Evolutionary conservation across 768 basidiomycete species (phyloP).

Genomic region (Trametes villosa): DNA sequence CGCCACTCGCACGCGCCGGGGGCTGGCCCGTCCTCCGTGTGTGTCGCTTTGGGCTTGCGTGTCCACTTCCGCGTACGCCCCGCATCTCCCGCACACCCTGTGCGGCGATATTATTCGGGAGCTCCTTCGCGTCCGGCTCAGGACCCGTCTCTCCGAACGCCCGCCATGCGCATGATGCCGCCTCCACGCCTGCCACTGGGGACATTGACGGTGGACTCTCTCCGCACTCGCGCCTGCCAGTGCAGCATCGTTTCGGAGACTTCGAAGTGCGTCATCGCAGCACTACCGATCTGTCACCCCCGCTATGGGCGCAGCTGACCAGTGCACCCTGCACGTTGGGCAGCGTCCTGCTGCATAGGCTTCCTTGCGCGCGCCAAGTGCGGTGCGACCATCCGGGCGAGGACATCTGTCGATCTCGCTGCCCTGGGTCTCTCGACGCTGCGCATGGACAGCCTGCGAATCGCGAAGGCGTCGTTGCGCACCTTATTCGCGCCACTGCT

Average conservation of each 20-base stretch:
- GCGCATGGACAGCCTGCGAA: no score
- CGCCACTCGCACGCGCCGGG: neutral
- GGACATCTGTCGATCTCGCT: no score
- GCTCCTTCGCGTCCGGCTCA: neutral
- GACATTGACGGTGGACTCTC: neutral
- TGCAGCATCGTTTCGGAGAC: neutral
- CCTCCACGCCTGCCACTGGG: neutral
- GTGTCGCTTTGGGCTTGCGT: slow-evolving; percentile 12
- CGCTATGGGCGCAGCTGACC: no score
- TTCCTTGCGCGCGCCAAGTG: no score
- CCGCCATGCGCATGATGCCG: neutral
- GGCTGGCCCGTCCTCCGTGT: slow-evolving; percentile 14
- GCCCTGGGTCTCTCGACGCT: no score
- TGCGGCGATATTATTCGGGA: neutral
- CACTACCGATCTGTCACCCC: neutral
- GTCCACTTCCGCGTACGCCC: neutral
- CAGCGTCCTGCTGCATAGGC: neutral
- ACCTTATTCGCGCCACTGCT: no score
- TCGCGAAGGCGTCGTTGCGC: no score
- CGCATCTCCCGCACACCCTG: neutral
- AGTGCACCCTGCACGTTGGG: no score
- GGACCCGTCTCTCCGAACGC: neutral
- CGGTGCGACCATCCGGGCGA: no score
- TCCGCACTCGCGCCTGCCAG: neutral
- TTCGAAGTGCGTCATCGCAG: neutral